Percentiles rank a stretch among this genome's conserved stretches.
phyloP scores from a whole-genome alignment of 208 protist species.

The Leishmania turanica region DNA sequence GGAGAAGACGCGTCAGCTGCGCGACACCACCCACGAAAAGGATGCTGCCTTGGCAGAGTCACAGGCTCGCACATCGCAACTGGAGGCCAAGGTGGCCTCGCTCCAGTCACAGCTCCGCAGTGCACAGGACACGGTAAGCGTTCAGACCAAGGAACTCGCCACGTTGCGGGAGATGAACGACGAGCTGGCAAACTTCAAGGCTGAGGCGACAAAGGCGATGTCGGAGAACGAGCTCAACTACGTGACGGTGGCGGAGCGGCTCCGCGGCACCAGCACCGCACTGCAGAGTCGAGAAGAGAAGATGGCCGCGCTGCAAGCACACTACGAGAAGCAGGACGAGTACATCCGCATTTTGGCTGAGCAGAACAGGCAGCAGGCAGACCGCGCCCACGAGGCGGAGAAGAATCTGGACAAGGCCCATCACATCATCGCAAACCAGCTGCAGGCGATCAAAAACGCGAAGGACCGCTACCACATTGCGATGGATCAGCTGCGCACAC shows the following conservation, averaged over 20 bases:
- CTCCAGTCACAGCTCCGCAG: slow-evolving; percentile 48
- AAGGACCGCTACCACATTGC: slow-evolving; percentile 70
- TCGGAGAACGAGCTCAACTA: slow-evolving; percentile 81
- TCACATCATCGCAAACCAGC: slow-evolving; percentile 87
- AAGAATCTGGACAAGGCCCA: slow-evolving; percentile 73
- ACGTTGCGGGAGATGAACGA: slow-evolving; percentile 61
- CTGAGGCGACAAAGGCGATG: slow-evolving; percentile 60
- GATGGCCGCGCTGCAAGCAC: slow-evolving; percentile 55
- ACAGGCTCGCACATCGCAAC: slow-evolving; percentile 7
- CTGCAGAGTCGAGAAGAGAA: slow-evolving; percentile 71
- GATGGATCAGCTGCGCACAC: slow-evolving; percentile 54
- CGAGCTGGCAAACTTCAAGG: slow-evolving; percentile 61
- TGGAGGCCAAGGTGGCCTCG: slow-evolving; percentile 36
- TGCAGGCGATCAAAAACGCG: slow-evolving; percentile 64
- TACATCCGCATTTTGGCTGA: slow-evolving; percentile 75
- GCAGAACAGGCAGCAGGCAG: slow-evolving; percentile 71
- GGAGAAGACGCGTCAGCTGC: slow-evolving; percentile 29
- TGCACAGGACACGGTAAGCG: slow-evolving; percentile 39
- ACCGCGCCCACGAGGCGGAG: slow-evolving; percentile 41
- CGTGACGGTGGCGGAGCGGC: slow-evolving; percentile 73
- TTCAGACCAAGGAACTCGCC: slow-evolving; percentile 52
- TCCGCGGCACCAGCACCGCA: slow-evolving; percentile 43
- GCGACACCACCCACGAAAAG: slow-evolving; percentile 18
- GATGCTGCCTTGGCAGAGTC: slow-evolving; percentile 14
- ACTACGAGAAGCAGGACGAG: slow-evolving; percentile 76